Evolutionary conservation across 2,329 filamentous ascomycete species (phyloP).

Genomic region (Talaromyces sp.): DNA sequence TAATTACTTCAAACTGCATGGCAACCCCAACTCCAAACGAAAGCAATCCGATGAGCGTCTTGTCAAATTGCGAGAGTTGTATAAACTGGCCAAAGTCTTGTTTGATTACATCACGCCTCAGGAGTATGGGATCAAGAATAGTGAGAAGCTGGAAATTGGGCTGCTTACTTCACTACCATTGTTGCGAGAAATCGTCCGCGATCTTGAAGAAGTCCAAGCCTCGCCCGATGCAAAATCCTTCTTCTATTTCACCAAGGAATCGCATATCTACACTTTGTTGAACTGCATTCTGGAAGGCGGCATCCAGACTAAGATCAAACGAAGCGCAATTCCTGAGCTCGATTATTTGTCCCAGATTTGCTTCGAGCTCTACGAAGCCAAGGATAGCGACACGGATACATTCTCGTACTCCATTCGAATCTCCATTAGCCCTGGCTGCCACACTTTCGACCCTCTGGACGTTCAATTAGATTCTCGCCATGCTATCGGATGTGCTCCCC

Average conservation of each 20-base stretch:
- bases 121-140: conserved; percentile 93
- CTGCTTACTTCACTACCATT: conserved; percentile 88
- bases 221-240: conserved; percentile 92
- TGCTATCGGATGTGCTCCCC: conserved; percentile 90
- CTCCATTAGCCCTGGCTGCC: conserved; percentile 90
- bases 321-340: conserved; percentile 91
- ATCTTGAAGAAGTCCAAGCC: conserved; percentile 95
- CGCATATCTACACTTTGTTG: conserved; percentile 94
- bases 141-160: conserved; percentile 97
- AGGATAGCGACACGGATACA: conserved; percentile 70
- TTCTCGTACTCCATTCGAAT: conserved; percentile 97
- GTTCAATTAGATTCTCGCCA: conserved; percentile 95
- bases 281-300: conserved; percentile 98
- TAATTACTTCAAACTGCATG: conserved; percentile 86
- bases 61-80: conserved; percentile 85
- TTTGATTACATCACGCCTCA: conserved; percentile 99
- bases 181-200: conserved; percentile 93
- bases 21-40: conserved; percentile 68
- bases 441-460: conserved; percentile 93
- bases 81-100: conserved; percentile 86
- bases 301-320: conserved; percentile 92
- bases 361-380: conserved; percentile 95
- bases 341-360: conserved; percentile 97
- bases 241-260: conserved; percentile 99
- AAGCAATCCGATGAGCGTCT: conserved; percentile 80